Conservation (phyloP, 1,284 basidiomycete species). For the Irpex lacteus region DNA sequence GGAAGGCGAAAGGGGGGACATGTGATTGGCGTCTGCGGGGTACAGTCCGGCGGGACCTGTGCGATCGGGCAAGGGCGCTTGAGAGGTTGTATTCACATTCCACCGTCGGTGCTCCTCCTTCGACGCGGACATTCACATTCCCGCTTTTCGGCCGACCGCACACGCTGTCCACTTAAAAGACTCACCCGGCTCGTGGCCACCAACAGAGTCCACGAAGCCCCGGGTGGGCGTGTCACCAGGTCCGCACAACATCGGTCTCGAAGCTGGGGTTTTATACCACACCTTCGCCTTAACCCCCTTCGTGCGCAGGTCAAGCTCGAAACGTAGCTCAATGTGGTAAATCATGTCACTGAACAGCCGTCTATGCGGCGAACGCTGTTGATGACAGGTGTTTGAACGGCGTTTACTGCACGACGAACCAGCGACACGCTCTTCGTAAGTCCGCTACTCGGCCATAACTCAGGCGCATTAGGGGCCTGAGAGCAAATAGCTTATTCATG, state of each 20-base stretch:
- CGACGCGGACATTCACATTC: neutral
- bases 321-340: neutral
- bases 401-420: neutral
- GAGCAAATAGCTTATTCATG: neutral
- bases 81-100: neutral
- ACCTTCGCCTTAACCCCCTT: constrained; percentile 7
- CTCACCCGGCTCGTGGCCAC: neutral
- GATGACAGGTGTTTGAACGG: constrained; percentile 4
- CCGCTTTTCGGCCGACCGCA: constrained; percentile 16
- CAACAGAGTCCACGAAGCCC: neutral
- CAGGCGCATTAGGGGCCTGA: neutral
- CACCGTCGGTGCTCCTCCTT: constrained; percentile 13
- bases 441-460: neutral
- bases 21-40: constrained; percentile 22
- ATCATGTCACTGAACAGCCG: neutral
- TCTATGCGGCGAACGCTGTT: neutral
- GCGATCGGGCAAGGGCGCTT: constrained; percentile 5
- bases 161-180: neutral
- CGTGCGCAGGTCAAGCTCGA: neutral
- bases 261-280: neutral
- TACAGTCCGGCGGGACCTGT: constrained; percentile 13
- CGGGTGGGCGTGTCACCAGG: constrained; percentile 3
- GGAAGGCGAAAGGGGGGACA: constrained; percentile 10
- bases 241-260: neutral
- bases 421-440: neutral